Conservation (phyloP, 371 early-diverging fungal genomes). For the Saksenaea oblongispora region DNA sequence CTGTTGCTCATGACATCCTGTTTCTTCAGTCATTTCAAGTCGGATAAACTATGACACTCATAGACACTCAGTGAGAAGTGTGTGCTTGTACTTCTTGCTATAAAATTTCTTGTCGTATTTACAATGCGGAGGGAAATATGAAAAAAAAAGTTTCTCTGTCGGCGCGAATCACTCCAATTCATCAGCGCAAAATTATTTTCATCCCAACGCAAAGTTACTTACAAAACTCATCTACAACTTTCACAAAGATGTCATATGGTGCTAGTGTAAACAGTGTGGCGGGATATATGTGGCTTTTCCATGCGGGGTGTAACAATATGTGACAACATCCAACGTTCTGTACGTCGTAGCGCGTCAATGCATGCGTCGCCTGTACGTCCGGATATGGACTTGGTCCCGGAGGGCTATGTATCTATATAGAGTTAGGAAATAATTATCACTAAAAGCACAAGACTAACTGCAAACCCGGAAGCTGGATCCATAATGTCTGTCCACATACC, state of each 20-base stretch:
- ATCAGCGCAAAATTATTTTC: no score
- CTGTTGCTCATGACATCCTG: no score
- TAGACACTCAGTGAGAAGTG: no score
- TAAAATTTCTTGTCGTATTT: no score
- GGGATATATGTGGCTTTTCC: constrained; percentile 89
- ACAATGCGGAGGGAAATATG: no score
- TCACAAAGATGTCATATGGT: constrained; percentile 60
- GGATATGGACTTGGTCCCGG: constrained; percentile 82
- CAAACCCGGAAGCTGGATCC: constrained; percentile 92
- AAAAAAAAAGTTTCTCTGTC: no score
- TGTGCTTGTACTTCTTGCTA: no score
- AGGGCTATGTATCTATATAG: constrained; percentile 48
- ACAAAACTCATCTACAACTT: constrained; percentile 35
- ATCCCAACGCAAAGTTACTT: no score
- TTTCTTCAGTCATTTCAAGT: no score
- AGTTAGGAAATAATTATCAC: background rate
- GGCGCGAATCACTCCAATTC: no score
- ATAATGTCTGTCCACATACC: constrained; percentile 91
- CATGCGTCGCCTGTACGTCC: constrained; percentile 80
- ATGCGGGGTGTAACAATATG: constrained; percentile 80
- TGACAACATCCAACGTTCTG: constrained; percentile 84
- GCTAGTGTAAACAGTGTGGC: constrained; percentile 86
- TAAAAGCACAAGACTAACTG: constrained; percentile 47
- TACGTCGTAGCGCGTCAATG: constrained; percentile 72
- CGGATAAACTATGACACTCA: no score